Evolutionary conservation across 352 stramenopile genomes (phyloP).

Genomic region (Globisporangium iwayamae): DNA sequence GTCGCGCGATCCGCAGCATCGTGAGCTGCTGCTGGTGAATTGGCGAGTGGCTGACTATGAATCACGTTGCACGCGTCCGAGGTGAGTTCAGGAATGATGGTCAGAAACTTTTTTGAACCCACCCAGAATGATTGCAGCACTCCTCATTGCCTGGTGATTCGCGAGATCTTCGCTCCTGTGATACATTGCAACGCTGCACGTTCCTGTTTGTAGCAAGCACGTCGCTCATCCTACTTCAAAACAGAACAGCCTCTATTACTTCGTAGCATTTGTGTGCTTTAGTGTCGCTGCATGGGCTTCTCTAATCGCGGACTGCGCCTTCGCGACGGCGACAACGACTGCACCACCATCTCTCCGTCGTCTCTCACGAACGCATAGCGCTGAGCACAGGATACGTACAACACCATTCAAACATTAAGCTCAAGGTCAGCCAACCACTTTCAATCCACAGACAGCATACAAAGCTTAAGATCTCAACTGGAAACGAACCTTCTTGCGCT

Average conservation of each 20-base stretch:
- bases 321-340: constrained; percentile 5
- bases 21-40: not conserved
- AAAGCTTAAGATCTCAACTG: not conserved
- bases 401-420: not conserved
- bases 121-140: not conserved
- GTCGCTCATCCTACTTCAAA: constrained; percentile 6
- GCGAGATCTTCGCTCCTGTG: not conserved
- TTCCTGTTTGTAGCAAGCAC: not conserved
- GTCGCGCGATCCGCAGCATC: constrained; percentile 14
- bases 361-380: constrained; percentile 14
- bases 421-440: not conserved
- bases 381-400: not conserved
- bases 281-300: not conserved
- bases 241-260: not conserved
- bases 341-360: constrained; percentile 4
- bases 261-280: not conserved
- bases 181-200: not conserved
- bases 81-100: not conserved
- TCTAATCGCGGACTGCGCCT: constrained; percentile 14
- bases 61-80: not conserved
- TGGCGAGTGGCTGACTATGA: not conserved
- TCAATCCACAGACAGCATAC: not conserved
- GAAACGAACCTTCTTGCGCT: not conserved
- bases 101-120: not conserved
- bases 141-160: not conserved